A percentile compares a stretch with the other conserved stretches of the same genome.
phyloP scores from a whole-genome alignment of 2,329 filamentous ascomycete species.

The Paecilomyces sp. region DNA sequence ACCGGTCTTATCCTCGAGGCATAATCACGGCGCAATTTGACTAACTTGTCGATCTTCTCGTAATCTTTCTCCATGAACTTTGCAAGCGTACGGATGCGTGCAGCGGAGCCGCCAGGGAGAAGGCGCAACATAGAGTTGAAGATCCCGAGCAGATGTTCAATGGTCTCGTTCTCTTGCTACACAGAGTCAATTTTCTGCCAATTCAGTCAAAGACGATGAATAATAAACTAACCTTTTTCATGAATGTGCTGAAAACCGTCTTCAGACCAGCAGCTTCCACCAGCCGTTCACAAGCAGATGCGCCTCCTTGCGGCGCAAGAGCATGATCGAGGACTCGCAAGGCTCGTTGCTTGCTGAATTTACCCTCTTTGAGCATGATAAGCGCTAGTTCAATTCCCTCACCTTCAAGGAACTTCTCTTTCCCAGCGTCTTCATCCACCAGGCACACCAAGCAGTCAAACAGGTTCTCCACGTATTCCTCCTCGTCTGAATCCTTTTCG shows the following conservation, averaged over 20 bases:
- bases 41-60: slow-evolving; percentile 68
- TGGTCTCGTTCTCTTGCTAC: slow-evolving; percentile 55
- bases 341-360: slow-evolving; percentile 70
- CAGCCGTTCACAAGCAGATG: slow-evolving; percentile 63
- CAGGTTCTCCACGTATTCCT: slow-evolving; percentile 90
- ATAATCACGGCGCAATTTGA: slow-evolving; percentile 67
- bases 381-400: slow-evolving; percentile 88
- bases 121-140: slow-evolving; percentile 75
- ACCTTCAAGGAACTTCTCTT: slow-evolving; percentile 74
- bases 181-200: slow-evolving; percentile 10
- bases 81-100: slow-evolving; percentile 75
- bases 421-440: slow-evolving; percentile 67
- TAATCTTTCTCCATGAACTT: slow-evolving; percentile 97
- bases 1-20: slow-evolving; percentile 54
- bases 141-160: slow-evolving; percentile 77
- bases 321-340: slow-evolving; percentile 82
- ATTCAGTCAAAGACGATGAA: not conserved
- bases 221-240: slow-evolving; percentile 55
- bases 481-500: slow-evolving; percentile 75
- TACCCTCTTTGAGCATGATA: slow-evolving; percentile 86
- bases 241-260: slow-evolving; percentile 77
- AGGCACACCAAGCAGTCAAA: slow-evolving; percentile 82
- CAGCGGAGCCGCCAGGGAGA: slow-evolving; percentile 68
- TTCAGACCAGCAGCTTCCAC: slow-evolving; percentile 82
- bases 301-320: slow-evolving; percentile 50